Evolutionary conservation across 257 asterid species (phyloP).

Genomic region (Plantago major): DNA sequence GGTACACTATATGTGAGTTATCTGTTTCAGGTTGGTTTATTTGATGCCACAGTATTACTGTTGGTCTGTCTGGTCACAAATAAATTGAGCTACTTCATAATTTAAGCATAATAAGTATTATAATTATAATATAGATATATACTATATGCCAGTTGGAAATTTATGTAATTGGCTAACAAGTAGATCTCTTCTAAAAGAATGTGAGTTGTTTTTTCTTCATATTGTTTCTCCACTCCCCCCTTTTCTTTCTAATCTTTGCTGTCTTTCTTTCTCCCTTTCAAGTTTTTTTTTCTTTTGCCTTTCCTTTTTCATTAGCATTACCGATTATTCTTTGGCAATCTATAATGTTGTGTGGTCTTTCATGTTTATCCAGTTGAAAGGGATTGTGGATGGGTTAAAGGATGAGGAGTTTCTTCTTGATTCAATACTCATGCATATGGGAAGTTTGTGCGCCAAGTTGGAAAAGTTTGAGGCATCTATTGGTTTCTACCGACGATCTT

Average conservation of each 20-base stretch:
- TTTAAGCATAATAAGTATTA: background rate
- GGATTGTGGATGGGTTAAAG: constrained; percentile 49
- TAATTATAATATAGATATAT: background rate
- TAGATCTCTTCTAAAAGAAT: background rate
- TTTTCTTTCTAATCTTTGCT: background rate
- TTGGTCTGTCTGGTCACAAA: background rate
- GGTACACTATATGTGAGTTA: background rate
- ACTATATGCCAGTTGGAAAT: background rate
- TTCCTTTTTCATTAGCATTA: too few species aligned
- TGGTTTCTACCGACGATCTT: constrained; percentile 51
- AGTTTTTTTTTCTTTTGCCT: too few species aligned
- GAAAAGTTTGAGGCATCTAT: constrained; percentile 57
- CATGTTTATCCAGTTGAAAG: constrained; percentile 49
- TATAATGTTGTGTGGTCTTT: background rate
- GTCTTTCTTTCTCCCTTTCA: too few species aligned
- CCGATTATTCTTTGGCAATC: too few species aligned
- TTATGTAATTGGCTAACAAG: constrained; percentile 1
- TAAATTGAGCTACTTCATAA: constrained; percentile 1
- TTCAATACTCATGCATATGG: constrained; percentile 90
- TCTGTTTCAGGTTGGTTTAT: background rate
- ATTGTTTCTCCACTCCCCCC: background rate
- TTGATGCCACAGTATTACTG: background rate
- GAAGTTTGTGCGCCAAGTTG: constrained; percentile 67
- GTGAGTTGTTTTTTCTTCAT: constrained; percentile 8
- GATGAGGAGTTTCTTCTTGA: constrained; percentile 72